Percentiles rank a stretch among this genome's conserved stretches.
Conservation (phyloP, 768 basidiomycete genomes). For the Termitomyces sp. region DNA sequence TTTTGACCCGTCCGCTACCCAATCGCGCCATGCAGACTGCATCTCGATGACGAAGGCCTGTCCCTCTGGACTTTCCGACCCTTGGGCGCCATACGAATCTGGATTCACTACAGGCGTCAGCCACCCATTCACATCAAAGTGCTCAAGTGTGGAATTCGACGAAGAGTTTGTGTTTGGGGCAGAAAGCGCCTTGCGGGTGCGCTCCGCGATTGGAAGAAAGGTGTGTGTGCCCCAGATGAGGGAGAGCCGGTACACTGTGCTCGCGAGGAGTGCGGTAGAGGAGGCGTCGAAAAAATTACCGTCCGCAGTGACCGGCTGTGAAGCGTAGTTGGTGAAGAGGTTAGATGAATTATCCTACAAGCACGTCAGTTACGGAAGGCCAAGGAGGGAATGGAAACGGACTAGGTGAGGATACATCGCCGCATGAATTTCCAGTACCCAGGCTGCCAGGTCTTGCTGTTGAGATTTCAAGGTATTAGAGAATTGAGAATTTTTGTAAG, state of each 20-base stretch:
- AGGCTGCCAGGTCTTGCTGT: conserved; percentile 52
- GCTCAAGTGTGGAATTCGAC: conserved; percentile 24
- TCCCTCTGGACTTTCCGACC: conserved; percentile 62
- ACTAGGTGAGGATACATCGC: conserved; percentile 64
- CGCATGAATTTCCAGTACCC: conserved; percentile 70
- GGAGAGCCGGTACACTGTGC: conserved; percentile 71
- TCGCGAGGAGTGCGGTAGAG: conserved; percentile 69
- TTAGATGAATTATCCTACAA: conserved; percentile 34
- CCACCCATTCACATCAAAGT: conserved; percentile 61
- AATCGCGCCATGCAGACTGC: conserved; percentile 73
- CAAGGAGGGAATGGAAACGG: conserved; percentile 20
- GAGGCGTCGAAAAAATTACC: conserved; percentile 68
- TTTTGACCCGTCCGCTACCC: conserved; percentile 51
- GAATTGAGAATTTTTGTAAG: conserved; percentile 60
- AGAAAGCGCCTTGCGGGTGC: conserved; percentile 37
- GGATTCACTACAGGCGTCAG: conserved; percentile 76
- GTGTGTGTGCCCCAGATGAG: conserved; percentile 44
- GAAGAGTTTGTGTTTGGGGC: conserved; percentile 14
- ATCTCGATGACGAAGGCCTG: conserved; percentile 77
- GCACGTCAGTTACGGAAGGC: background rate
- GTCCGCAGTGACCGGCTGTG: conserved; percentile 30
- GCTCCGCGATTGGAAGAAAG: conserved; percentile 55
- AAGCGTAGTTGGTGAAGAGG: conserved; percentile 72
- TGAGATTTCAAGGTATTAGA: conserved; percentile 41
- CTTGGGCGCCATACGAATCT: conserved; percentile 39